Evolutionary conservation across 768 basidiomycete genomes (phyloP).

Genomic region (Suillus brevipes): DNA sequence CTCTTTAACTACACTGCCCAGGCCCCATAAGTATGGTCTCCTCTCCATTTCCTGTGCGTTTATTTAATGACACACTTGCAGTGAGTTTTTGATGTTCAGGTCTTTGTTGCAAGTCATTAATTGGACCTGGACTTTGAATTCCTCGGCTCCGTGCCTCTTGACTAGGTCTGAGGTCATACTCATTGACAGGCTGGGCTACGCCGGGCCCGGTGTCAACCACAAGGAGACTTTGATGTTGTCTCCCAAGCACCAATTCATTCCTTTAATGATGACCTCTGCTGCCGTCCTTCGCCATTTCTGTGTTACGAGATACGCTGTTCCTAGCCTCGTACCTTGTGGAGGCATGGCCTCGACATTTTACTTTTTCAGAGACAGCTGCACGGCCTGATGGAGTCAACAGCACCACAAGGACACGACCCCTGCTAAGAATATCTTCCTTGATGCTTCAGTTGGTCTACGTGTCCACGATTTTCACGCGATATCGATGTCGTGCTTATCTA

Average conservation of each 20-base stretch:
- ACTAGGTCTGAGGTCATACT: neutral
- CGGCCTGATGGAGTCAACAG: neutral
- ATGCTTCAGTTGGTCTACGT: neutral
- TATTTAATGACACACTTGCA: neutral
- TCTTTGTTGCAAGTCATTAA: neutral
- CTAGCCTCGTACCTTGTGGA: neutral
- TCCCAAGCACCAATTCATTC: neutral
- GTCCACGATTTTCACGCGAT: neutral
- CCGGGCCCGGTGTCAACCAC: neutral
- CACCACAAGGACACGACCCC: neutral
- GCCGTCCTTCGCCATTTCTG: neutral
- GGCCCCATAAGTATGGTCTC: neutral
- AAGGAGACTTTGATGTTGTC: neutral
- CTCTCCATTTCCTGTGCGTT: neutral
- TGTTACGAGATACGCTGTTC: neutral
- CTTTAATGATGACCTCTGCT: neutral
- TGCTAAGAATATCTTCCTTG: neutral
- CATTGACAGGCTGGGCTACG: too few relatives aligned
- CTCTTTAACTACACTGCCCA: slow-evolving; percentile 5
- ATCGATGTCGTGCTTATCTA: neutral
- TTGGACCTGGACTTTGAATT: neutral
- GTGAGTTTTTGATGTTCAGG: neutral
- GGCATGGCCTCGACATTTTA: neutral
- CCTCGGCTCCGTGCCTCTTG: neutral
- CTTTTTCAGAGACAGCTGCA: neutral